phyloP scores from a whole-genome alignment of 345 rosid genomes.

The Angophora floribunda region DNA sequence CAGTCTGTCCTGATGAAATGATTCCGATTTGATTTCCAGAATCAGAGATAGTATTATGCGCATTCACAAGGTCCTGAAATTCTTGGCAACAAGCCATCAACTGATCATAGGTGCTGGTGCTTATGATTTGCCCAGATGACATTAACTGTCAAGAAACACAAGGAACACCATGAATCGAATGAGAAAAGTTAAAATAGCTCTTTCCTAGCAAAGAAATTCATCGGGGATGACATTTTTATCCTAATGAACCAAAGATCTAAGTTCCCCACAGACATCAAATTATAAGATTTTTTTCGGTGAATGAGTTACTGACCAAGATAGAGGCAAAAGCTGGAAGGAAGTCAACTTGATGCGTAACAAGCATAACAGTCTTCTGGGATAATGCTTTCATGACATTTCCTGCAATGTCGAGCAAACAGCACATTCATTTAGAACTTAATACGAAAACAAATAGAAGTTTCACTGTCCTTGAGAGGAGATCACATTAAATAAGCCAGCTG shows the following conservation, averaged over 20 bases:
- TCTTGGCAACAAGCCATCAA: constrained; percentile 21
- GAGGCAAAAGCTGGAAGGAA: constrained; percentile 38
- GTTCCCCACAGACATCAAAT: neutral
- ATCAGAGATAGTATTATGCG: constrained; percentile 13
- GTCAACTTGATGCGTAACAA: constrained; percentile 51
- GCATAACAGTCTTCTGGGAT: constrained; percentile 34
- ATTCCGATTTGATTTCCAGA: neutral
- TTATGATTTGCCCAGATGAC: constrained; percentile 27
- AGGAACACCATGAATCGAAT: neutral
- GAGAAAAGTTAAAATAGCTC: neutral
- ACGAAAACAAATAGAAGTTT: neutral
- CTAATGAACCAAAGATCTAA: neutral
- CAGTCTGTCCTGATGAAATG: neutral
- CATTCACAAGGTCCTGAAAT: constrained; percentile 41
- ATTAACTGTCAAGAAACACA: constrained; percentile 21
- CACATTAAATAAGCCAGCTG: constrained; percentile 30
- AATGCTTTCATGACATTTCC: constrained; percentile 42
- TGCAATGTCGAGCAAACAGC: neutral
- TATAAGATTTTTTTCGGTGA: neutral
- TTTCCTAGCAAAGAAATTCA: too few species aligned
- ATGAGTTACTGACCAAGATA: constrained; percentile 26
- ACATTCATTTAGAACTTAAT: neutral
- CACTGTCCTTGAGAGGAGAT: neutral
- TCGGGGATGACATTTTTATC: neutral
- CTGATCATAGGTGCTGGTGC: constrained; percentile 22